phyloP scores from a whole-genome alignment of 2,329 filamentous ascomycete species.

The Xylariaceae sp. region DNA sequence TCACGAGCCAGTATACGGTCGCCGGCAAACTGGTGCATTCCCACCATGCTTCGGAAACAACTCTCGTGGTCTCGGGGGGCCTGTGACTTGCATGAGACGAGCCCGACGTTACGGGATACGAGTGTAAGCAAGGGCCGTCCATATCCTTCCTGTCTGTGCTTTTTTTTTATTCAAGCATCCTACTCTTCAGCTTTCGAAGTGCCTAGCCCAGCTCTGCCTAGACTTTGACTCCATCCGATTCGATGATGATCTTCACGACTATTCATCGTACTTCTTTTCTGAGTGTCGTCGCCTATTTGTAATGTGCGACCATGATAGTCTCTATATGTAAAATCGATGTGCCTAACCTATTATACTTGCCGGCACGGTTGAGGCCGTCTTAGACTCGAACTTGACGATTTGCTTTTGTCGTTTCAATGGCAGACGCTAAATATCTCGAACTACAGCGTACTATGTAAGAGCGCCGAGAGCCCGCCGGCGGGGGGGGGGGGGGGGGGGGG shows the following conservation, averaged over 20 bases:
- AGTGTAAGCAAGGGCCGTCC: constrained; percentile 1
- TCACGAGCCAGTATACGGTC: constrained; percentile 7
- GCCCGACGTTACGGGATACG: constrained; percentile 18
- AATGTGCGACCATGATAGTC: too few species aligned
- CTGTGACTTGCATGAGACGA: constrained; percentile 22
- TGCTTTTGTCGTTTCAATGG: neutral
- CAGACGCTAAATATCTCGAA: too few species aligned
- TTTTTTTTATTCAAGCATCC: too few species aligned
- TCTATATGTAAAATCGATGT: too few species aligned
- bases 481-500: too few species aligned
- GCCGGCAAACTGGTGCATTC: constrained; percentile 20
- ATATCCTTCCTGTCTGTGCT: too few species aligned
- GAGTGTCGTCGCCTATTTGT: constrained; percentile 5
- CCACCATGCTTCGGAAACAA: constrained; percentile 9
- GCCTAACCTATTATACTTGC: too few species aligned
- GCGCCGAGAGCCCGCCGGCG: too few species aligned
- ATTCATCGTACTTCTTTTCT: constrained; percentile 3
- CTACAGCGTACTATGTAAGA: too few species aligned
- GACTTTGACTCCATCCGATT: constrained; percentile 6
- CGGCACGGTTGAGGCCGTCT: too few species aligned
- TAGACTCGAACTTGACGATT: too few species aligned
- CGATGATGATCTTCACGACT: constrained; percentile 19
- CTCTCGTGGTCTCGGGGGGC: constrained; percentile 12
- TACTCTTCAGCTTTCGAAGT: too few species aligned
- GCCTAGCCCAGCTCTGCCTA: neutral